Evolutionary conservation across 257 asterid species (phyloP), one percentile per base, ranked within the genome.

Genomic region (Solanum tarapatanum): DNA sequence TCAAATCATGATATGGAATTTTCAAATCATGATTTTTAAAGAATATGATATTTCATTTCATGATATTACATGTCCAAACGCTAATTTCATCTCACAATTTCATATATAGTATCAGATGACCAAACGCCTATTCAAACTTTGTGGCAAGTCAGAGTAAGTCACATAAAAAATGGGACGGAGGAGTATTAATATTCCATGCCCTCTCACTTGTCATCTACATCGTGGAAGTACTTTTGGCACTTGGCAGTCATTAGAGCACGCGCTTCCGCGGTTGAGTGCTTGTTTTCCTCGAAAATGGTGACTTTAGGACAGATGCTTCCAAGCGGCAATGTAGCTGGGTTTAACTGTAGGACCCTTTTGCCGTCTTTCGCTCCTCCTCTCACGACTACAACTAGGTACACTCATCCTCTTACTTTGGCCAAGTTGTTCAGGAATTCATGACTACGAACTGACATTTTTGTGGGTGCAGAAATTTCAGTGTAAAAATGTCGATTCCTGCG

Each of bases 401-500:
- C 2, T 70, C 41, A 70, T 70, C 41, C 39, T 70, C 24, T 70
- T 32, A 17, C 24, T 69, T 69, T 70, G 24, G 2, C 41, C 41
- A 70, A 69, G 11, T 69, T 69, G 33, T 66, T 24, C 17, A 64
- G 0, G 19, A 66, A 1, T 30, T 72, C 13, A 32, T 19, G 9
- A 8, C 80, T 19, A 36, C 28, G 11, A 60, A 2, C 21, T 82
- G 45, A 19, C 37, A 37, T 51, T 84, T 84, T 60, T 82, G 7
- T 77, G 74, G 7, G 32, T 62, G 89, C 92, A 87, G 89, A 88
- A 87, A 75, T 83, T 88, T 87, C 33, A 94, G 92, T 89, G 83
- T 89, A 82, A 88, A 58, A 48, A 94, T 95, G 95, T 91, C 97
- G 10, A 87, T 91, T 32, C 74, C 26, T 37, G 35, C 91, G 36